phyloP scores from a whole-genome alignment of 192 early-diverging fungal genomes.

The Linnemannia exigua region DNA sequence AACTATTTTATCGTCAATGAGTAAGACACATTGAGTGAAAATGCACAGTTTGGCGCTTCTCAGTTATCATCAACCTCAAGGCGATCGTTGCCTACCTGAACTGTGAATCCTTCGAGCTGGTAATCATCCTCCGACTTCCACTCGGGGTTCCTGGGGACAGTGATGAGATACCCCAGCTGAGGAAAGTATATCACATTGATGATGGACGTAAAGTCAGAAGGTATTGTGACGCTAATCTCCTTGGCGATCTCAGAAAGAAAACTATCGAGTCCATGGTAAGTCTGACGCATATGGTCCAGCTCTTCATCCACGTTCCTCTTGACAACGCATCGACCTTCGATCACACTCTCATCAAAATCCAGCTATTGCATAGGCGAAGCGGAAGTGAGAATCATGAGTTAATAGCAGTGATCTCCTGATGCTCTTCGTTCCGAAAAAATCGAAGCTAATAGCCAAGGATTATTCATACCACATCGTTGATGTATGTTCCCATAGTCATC shows the following conservation, averaged over 20 bases:
- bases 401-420: not conserved
- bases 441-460: not conserved
- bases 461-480: constrained; percentile 68
- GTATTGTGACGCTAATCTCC: constrained; percentile 69
- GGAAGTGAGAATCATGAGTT: not conserved
- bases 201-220: constrained; percentile 61
- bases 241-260: constrained; percentile 72
- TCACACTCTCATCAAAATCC: constrained; percentile 78
- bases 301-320: constrained; percentile 67
- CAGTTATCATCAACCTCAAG: not conserved
- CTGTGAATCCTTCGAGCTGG: constrained; percentile 64
- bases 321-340: constrained; percentile 71
- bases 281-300: constrained; percentile 77
- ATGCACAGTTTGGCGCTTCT: no score
- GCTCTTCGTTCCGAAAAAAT: not conserved
- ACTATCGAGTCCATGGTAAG: constrained; percentile 76
- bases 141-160: constrained; percentile 68
- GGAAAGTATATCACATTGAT: constrained; percentile 88
- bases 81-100: constrained; percentile 60
- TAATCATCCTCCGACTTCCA: constrained; percentile 63
- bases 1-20: constrained; percentile 72
- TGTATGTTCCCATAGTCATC: constrained; percentile 65
- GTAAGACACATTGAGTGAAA: no score
- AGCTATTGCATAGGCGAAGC: constrained; percentile 57
- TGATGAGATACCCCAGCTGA: constrained; percentile 83